These are phyloP conservation scores for Ascochyta lentis DNA, from an alignment of 2,329 filamentous ascomycete species.

Conservation along the genomic window DNA sequence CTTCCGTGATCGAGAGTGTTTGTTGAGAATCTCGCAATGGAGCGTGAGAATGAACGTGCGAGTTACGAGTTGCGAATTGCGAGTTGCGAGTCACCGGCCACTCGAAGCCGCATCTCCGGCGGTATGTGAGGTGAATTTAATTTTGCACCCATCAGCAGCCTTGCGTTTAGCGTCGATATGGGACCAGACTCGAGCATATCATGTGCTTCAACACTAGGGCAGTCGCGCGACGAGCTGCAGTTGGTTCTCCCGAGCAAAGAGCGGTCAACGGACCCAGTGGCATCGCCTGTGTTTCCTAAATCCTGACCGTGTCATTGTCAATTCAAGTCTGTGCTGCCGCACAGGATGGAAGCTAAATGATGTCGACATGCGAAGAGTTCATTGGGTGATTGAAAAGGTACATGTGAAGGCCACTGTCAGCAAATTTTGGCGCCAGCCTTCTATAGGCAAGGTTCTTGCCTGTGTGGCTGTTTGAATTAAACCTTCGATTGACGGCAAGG, in stretches of 20 bases:
- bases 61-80: neutral
- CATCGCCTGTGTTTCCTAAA: neutral
- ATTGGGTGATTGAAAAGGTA: slow-evolving; percentile 13
- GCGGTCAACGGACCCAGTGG: slow-evolving; percentile 12
- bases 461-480: slow-evolving; percentile 10
- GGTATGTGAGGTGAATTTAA: slow-evolving; percentile 3
- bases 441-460: slow-evolving; percentile 9
- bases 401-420: slow-evolving; percentile 8
- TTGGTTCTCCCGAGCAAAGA: slow-evolving; percentile 5
- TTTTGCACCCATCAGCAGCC: slow-evolving; percentile 8
- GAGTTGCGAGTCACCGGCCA: neutral
- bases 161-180: neutral
- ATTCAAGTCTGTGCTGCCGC: slow-evolving; percentile 10
- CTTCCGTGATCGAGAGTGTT: slow-evolving; percentile 17
- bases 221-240: slow-evolving; percentile 6
- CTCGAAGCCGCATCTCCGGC: slow-evolving; percentile 2
- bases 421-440: slow-evolving; percentile 12
- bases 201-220: slow-evolving; percentile 8
- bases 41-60: neutral
- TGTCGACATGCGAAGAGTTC: slow-evolving; percentile 13
- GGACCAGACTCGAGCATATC: slow-evolving; percentile 4
- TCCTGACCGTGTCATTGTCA: slow-evolving; percentile 2
- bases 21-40: slow-evolving; percentile 10
- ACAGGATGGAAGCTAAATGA: slow-evolving; percentile 9
- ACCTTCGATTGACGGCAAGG: slow-evolving; percentile 17